phyloP scores from a whole-genome alignment of 2,329 filamentous ascomycete genomes.

The Zymoseptoria brevis region DNA sequence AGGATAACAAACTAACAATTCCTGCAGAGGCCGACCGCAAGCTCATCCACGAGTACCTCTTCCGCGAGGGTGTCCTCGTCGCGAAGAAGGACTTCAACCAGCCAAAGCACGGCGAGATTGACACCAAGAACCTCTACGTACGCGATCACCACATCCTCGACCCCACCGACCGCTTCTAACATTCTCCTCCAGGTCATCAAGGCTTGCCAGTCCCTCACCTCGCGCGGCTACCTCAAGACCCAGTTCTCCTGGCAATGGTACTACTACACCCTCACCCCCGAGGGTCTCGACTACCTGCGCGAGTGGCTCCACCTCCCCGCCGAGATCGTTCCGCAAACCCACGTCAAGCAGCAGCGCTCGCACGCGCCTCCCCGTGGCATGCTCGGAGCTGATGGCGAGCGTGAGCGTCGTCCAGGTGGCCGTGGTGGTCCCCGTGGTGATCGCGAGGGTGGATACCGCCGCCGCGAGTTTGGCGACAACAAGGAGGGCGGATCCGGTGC shows the following conservation, averaged over 20 bases:
- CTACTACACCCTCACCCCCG: slow-evolving; percentile 98
- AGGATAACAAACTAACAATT: not conserved
- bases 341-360: slow-evolving; percentile 99
- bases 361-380: slow-evolving; percentile 97
- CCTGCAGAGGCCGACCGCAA: slow-evolving; percentile 99
- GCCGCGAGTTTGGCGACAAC: slow-evolving; percentile 44
- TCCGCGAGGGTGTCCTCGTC: slow-evolving; percentile 77
- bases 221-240: slow-evolving; percentile 98
- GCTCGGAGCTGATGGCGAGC: slow-evolving; percentile 72
- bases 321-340: slow-evolving; percentile 98
- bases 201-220: slow-evolving; percentile 96
- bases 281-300: slow-evolving; percentile 99
- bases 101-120: slow-evolving; percentile 94
- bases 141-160: slow-evolving; percentile 15
- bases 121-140: slow-evolving; percentile 98
- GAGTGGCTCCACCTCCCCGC: slow-evolving; percentile 99
- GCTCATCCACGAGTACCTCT: slow-evolving; percentile 99
- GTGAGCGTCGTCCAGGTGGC: slow-evolving; percentile 70
- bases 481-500: slow-evolving; percentile 70
- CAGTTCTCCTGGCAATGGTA: slow-evolving; percentile 99
- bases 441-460: slow-evolving; percentile 56
- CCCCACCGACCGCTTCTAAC: slow-evolving; percentile 4
- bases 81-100: slow-evolving; percentile 99
- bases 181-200: slow-evolving; percentile 64
- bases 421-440: slow-evolving; percentile 67